Evolutionary conservation across 495 filamentous ascomycete genomes (phyloP).

Genomic region (Neurospora sp.): DNA sequence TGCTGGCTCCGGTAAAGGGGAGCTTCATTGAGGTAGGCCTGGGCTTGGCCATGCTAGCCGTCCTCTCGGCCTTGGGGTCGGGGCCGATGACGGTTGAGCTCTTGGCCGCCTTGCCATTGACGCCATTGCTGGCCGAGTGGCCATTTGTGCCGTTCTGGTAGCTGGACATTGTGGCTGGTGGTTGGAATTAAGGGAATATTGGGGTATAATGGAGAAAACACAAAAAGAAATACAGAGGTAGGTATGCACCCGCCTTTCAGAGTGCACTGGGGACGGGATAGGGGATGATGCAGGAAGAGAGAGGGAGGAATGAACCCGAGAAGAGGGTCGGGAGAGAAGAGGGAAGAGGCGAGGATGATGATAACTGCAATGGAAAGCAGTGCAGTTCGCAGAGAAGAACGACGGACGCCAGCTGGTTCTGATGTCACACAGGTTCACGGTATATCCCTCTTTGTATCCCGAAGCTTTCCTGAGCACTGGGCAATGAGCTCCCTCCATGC

Average conservation of each 20-base stretch:
- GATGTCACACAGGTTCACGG: neutral
- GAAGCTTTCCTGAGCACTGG: neutral
- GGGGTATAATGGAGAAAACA: neutral
- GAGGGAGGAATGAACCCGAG: neutral
- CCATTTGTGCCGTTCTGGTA: conserved; percentile 5
- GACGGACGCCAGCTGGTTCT: neutral
- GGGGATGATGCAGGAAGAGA: neutral
- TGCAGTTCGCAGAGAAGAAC: neutral
- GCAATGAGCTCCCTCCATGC: neutral
- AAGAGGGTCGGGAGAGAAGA: neutral
- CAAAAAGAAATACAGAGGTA: neutral
- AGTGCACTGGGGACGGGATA: neutral
- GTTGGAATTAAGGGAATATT: neutral
- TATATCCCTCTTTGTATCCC: neutral
- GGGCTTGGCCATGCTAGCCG: conserved; percentile 17
- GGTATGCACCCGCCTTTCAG: neutral
- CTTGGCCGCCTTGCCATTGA: conserved; percentile 3
- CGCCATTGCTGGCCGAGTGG: neutral
- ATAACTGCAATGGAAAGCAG: neutral
- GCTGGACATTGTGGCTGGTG: conserved; percentile 5
- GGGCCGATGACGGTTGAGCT: neutral
- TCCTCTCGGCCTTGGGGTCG: neutral
- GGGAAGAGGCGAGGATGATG: neutral
- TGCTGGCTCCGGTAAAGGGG: conserved; percentile 20
- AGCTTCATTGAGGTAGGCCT: conserved; percentile 10